phyloP scores from a whole-genome alignment of 805 yeast species.

The Pichia insulana region DNA sequence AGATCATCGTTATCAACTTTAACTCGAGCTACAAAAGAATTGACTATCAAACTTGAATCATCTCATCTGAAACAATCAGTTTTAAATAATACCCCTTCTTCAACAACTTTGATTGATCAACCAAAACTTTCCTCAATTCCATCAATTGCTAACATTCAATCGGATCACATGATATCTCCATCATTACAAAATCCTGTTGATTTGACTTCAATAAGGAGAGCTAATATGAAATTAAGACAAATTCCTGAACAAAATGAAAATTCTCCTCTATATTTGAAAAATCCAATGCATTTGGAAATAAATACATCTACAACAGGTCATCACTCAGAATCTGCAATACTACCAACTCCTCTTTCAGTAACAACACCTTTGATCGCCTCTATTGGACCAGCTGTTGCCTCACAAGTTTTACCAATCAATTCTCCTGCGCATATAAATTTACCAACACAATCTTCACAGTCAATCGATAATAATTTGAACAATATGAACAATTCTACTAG shows the following conservation, averaged over 20 bases:
- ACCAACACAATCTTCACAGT: neutral
- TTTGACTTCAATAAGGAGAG: neutral
- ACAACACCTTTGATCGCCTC: slow-evolving; percentile 30
- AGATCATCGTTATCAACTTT: slow-evolving; percentile 71
- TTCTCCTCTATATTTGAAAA: slow-evolving; percentile 1
- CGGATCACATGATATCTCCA: slow-evolving; percentile 3
- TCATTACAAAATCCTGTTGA: slow-evolving; percentile 1
- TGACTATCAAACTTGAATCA: slow-evolving; percentile 74
- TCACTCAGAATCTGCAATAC: no score
- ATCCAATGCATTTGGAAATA: slow-evolving; percentile 3
- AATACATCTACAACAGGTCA: neutral
- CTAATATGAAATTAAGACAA: slow-evolving; percentile 6
- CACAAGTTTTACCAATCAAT: slow-evolving; percentile 25
- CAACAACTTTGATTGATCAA: slow-evolving; percentile 20
- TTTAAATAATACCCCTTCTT: slow-evolving; percentile 15
- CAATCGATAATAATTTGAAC: slow-evolving; percentile 1
- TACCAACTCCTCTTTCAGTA: slow-evolving; percentile 17
- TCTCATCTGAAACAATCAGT: slow-evolving; percentile 37
- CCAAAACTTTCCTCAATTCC: slow-evolving; percentile 31
- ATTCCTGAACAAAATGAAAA: slow-evolving; percentile 10
- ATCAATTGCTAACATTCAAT: slow-evolving; percentile 26
- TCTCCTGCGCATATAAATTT: slow-evolving; percentile 13
- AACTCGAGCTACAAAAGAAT: slow-evolving; percentile 85
- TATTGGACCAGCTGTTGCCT: slow-evolving; percentile 29
- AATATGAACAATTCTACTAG: neutral